Evolutionary conservation across 306 rosid species (phyloP).

Genomic region (Hippophae tibetana): DNA sequence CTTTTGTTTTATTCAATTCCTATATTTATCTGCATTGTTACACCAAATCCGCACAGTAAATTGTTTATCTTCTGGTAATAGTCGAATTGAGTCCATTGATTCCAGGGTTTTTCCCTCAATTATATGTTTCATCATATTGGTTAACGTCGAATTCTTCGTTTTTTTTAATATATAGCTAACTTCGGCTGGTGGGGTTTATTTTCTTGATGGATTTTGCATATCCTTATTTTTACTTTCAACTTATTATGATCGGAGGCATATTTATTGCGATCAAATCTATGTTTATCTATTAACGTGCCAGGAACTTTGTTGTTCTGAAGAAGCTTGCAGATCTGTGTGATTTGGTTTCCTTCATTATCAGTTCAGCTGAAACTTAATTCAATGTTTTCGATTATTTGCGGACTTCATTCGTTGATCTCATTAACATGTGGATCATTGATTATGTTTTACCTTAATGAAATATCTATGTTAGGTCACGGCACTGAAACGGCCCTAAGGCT

Average conservation of each 20-base stretch:
- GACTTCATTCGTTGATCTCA: conserved; percentile 12
- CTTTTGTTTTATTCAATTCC: not conserved
- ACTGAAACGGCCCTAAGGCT: conserved; percentile 6
- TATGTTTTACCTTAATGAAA: conserved; percentile 10
- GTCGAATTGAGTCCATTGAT: no score
- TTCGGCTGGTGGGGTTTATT: no score
- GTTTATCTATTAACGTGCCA: no score
- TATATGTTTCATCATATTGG: no score
- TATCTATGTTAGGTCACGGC: conserved; percentile 1
- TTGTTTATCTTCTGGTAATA: no score
- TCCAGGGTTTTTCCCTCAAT: no score
- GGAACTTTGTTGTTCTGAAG: not conserved
- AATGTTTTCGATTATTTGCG: conserved; percentile 9
- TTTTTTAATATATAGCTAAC: no score
- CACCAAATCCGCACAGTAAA: not conserved
- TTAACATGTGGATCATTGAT: conserved; percentile 8
- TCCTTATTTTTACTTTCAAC: no score
- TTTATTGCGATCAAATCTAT: no score
- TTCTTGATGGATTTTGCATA: no score
- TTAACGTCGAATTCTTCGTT: no score
- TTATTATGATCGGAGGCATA: no score
- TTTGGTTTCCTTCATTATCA: not conserved
- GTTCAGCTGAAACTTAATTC: not conserved
- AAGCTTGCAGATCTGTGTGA: not conserved
- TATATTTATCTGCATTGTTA: not conserved